Evolutionary conservation across 208 protist species (phyloP).

Genomic region (Trichomonas tenax): DNA sequence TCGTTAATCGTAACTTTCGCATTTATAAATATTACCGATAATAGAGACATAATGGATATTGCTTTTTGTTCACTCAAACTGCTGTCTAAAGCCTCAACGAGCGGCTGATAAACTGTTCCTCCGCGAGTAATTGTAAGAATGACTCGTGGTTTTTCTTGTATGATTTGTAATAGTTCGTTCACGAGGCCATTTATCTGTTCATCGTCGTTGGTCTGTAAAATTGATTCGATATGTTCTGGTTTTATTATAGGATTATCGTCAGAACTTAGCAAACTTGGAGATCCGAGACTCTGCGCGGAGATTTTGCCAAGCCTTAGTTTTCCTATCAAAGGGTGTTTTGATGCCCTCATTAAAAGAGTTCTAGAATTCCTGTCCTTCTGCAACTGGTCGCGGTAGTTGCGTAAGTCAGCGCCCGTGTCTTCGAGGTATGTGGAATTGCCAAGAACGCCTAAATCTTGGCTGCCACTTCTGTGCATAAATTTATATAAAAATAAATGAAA

Average conservation of each 20-base stretch:
- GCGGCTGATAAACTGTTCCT: background rate
- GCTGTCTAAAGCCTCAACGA: background rate
- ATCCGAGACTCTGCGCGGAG: background rate
- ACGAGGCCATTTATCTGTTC: background rate
- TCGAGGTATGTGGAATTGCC: background rate
- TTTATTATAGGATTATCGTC: background rate
- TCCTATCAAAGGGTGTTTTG: background rate
- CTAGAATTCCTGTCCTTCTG: background rate
- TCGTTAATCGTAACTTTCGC: background rate
- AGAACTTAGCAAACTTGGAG: background rate
- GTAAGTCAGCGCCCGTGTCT: background rate
- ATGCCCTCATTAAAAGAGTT: background rate
- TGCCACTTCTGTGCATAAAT: background rate
- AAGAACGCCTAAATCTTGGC: background rate
- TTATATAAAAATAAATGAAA: background rate
- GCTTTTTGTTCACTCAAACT: background rate
- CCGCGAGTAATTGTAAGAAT: background rate
- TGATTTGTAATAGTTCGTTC: background rate
- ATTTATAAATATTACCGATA: background rate
- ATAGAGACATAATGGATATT: background rate
- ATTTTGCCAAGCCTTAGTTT: background rate
- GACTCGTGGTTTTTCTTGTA: background rate
- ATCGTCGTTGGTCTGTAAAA: background rate
- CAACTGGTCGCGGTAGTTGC: background rate
- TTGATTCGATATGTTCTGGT: background rate